Percentiles rank a stretch among this genome's conserved stretches.
These are phyloP conservation scores for Aquilaria agallochum DNA, from an alignment of 441 rosid genomes.

Conservation along the genomic window DNA sequence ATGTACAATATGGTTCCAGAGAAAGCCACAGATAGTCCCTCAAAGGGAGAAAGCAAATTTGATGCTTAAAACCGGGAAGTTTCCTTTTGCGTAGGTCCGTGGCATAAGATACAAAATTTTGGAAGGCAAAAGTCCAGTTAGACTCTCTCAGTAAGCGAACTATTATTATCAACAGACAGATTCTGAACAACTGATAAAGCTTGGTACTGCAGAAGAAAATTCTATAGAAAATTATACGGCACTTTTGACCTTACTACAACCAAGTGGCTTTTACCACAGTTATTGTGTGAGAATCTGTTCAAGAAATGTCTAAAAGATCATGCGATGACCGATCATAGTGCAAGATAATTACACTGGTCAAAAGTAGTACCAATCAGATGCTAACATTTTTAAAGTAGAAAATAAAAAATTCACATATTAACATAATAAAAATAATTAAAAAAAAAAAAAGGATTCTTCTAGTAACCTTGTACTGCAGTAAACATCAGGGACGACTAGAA, in stretches of 20 bases:
- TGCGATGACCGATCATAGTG: conserved; percentile 1
- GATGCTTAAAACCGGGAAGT: too few species aligned
- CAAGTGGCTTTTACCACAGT: not conserved
- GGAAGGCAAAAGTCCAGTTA: conserved; percentile 23
- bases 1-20: too few species aligned
- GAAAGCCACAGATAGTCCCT: too few species aligned
- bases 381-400: too few species aligned
- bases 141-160: conserved; percentile 12
- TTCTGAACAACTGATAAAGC: conserved; percentile 28
- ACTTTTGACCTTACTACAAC: not conserved
- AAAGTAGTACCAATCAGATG: too few species aligned
- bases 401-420: too few species aligned
- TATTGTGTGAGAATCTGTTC: not conserved
- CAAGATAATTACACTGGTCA: not conserved
- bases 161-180: conserved; percentile 11
- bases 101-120: conserved; percentile 4
- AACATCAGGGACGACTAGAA: too few species aligned
- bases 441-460: too few species aligned
- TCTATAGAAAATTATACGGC: conserved; percentile 10
- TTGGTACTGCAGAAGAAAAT: conserved; percentile 9
- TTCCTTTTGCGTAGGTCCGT: too few species aligned
- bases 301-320: not conserved
- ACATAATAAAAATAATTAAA: too few species aligned
- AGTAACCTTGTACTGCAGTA: too few species aligned
- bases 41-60: too few species aligned